Percentiles rank a stretch among this genome's conserved stretches.
phyloP scores from a whole-genome alignment of 164 flowering plant genomes.

The Nelumbo lutea region DNA sequence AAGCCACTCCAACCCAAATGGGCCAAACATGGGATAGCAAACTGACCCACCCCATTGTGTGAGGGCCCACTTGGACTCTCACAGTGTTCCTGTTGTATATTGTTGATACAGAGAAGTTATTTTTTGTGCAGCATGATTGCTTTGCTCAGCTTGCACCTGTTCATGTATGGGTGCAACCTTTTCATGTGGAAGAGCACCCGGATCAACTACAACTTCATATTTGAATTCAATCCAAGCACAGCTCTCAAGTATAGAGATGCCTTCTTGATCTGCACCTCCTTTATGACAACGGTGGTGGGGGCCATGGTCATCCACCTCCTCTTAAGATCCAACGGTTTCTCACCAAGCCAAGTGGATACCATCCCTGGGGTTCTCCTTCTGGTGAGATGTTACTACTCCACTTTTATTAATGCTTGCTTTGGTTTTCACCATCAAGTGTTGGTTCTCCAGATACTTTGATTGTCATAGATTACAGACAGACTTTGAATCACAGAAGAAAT shows the following conservation, averaged over 20 bases:
- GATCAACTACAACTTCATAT: slow-evolving; percentile 94
- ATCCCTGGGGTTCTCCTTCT: slow-evolving; percentile 81
- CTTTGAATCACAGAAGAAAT: too few species aligned
- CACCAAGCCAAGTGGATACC: slow-evolving; percentile 56
- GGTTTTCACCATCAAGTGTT: not conserved
- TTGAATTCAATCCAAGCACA: slow-evolving; percentile 68
- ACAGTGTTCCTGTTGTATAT: too few species aligned
- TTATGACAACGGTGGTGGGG: slow-evolving; percentile 85
- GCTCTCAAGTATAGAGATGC: slow-evolving; percentile 88
- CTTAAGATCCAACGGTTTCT: slow-evolving; percentile 47
- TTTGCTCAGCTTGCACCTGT: slow-evolving; percentile 85
- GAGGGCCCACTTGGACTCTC: too few species aligned
- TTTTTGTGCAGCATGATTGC: slow-evolving; percentile 79
- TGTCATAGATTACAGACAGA: not conserved
- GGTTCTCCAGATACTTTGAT: not conserved
- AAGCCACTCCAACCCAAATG: too few species aligned
- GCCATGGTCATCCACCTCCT: slow-evolving; percentile 87
- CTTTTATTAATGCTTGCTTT: not conserved
- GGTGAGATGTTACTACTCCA: slow-evolving; percentile 27
- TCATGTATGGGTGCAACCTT: slow-evolving; percentile 93
- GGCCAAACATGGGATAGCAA: too few species aligned
- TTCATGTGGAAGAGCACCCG: slow-evolving; percentile 86
- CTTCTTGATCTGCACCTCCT: slow-evolving; percentile 80
- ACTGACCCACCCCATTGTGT: too few species aligned
- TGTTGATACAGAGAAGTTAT: not conserved